These are phyloP conservation scores for Quambalaria eucalypti DNA, from an alignment of 1,284 basidiomycete species.

Conservation along the genomic window DNA sequence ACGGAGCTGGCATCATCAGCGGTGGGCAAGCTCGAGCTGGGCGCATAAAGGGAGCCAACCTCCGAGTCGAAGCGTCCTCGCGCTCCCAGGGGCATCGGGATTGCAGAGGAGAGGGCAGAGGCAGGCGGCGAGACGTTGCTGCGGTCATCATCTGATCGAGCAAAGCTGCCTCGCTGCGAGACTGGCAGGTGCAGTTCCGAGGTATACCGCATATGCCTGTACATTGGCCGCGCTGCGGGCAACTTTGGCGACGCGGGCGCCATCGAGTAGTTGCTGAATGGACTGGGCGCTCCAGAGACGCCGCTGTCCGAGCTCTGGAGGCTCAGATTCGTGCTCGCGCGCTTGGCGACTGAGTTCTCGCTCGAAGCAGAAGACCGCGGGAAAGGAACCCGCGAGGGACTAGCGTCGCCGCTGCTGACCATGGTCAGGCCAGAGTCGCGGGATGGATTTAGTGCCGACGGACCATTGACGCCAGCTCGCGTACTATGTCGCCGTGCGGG, in stretches of 20 bases:
- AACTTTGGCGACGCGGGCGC: too few species aligned
- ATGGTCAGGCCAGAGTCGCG: constrained; percentile 21
- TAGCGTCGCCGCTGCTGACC: constrained; percentile 6
- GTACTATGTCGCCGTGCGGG: constrained; percentile 30
- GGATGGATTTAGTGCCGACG: constrained; percentile 30
- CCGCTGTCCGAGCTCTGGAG: too few species aligned
- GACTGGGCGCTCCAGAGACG: too few species aligned
- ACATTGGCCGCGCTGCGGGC: constrained; percentile 16
- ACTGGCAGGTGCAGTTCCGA: constrained; percentile 30
- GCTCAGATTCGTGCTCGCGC: background rate
- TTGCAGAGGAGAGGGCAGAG: too few species aligned
- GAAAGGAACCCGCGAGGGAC: constrained; percentile 24
- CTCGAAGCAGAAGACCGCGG: constrained; percentile 15
- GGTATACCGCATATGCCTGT: constrained; percentile 33
- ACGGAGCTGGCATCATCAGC: constrained; percentile 12
- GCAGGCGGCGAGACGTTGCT: too few species aligned
- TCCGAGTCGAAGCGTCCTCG: constrained; percentile 30
- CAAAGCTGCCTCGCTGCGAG: background rate
- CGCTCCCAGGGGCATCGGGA: too few species aligned
- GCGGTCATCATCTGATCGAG: too few species aligned
- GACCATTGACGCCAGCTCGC: constrained; percentile 20
- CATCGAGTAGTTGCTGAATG: too few species aligned
- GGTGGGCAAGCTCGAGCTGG: constrained; percentile 2
- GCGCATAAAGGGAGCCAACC: constrained; percentile 25
- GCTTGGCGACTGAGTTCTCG: constrained; percentile 22